Percentiles rank a stretch among this genome's conserved stretches.
Evolutionary conservation across 1,139 yeast species (phyloP).

Genomic region (Suhomyces choctaworum): DNA sequence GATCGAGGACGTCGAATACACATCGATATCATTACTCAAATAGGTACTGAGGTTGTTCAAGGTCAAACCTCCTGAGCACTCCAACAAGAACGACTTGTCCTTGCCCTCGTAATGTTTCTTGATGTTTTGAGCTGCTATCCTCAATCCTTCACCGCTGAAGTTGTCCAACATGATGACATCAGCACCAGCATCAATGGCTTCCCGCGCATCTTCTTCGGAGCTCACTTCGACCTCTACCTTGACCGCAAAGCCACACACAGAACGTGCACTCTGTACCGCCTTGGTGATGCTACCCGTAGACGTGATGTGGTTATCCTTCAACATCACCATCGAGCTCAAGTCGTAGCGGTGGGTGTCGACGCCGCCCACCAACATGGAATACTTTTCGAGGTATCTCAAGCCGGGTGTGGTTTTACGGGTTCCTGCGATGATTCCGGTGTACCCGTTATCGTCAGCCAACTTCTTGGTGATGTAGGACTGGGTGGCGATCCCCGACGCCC

Average conservation of each 20-base stretch:
- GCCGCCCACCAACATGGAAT: slow-evolving; percentile 94
- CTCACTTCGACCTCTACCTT: slow-evolving; percentile 94
- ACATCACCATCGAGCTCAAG: slow-evolving; percentile 92
- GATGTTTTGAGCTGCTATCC: slow-evolving; percentile 62
- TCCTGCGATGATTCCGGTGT: slow-evolving; percentile 88
- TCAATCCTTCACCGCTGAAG: slow-evolving; percentile 68
- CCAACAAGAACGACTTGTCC: slow-evolving; percentile 60
- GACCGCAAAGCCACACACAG: slow-evolving; percentile 83
- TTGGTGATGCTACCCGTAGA: slow-evolving; percentile 87
- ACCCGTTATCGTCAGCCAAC: slow-evolving; percentile 71
- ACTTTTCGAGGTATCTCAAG: slow-evolving; percentile 80
- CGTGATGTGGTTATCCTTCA: slow-evolving; percentile 91
- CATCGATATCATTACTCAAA: slow-evolving; percentile 78
- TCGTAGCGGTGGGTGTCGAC: slow-evolving; percentile 93
- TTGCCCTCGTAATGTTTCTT: slow-evolving; percentile 56
- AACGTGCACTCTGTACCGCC: slow-evolving; percentile 76
- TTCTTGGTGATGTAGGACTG: slow-evolving; percentile 59
- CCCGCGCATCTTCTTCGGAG: slow-evolving; percentile 78
- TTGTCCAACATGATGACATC: slow-evolving; percentile 96
- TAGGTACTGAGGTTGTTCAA: slow-evolving; percentile 63
- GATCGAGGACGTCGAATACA: slow-evolving; percentile 88
- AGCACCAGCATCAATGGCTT: slow-evolving; percentile 93
- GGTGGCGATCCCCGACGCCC: slow-evolving; percentile 91
- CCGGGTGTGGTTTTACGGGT: slow-evolving; percentile 98
- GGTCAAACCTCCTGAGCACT: slow-evolving; percentile 90